Conservation (phyloP, 2,329 filamentous ascomycete genomes). For the Diaporthe vexans region DNA sequence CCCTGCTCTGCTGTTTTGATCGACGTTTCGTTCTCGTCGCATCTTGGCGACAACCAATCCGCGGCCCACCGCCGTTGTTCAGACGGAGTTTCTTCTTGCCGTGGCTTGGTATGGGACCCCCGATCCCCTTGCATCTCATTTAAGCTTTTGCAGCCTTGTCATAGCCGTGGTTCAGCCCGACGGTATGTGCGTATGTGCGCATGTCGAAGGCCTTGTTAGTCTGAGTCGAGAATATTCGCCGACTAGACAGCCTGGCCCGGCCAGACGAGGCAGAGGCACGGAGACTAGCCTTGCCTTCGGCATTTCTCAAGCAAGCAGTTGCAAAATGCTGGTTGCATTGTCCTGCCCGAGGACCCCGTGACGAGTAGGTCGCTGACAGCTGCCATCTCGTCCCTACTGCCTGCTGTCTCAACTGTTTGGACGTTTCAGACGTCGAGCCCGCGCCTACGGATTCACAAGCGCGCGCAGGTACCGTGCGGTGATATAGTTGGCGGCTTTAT, state of each 20-base stretch:
- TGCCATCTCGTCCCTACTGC: constrained; percentile 14
- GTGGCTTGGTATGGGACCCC: constrained; percentile 27
- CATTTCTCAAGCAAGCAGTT: constrained; percentile 3
- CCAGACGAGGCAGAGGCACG: neutral
- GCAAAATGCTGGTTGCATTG: constrained; percentile 1
- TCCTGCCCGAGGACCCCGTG: neutral
- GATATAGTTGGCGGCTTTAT: neutral
- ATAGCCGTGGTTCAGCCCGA: neutral
- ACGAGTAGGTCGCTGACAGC: constrained; percentile 16
- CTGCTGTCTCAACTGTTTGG: constrained; percentile 2
- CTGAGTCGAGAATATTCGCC: constrained; percentile 5
- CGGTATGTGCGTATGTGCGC: neutral
- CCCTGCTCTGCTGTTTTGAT: constrained; percentile 34
- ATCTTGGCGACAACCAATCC: constrained; percentile 33
- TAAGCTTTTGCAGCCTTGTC: constrained; percentile 13
- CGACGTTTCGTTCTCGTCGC: constrained; percentile 40
- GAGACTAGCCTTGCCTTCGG: constrained; percentile 3
- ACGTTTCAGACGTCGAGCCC: constrained; percentile 12
- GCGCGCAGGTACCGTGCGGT: neutral
- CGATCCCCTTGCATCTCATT: constrained; percentile 6
- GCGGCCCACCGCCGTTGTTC: constrained; percentile 23
- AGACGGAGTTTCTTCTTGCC: constrained; percentile 19
- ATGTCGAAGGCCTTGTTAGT: neutral
- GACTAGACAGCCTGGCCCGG: constrained; percentile 14
- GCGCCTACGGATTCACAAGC: neutral